Base-by-base conservation (phyloP, 768 basidiomycete species). In the Russula emetica region DNA sequence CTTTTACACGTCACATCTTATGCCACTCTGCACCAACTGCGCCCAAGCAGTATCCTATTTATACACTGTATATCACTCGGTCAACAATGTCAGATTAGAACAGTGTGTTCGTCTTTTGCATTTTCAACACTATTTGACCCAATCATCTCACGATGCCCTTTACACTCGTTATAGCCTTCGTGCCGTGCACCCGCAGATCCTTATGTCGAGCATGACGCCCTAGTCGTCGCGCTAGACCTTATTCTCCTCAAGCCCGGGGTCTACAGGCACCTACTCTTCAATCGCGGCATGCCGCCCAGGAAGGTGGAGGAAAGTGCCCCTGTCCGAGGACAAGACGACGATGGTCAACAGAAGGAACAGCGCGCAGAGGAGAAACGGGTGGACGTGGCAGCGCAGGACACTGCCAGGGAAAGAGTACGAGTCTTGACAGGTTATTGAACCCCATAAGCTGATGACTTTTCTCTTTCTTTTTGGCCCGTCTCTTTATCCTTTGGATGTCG, bases 1-100 rank as follows among this genome's bases (percentile, higher is more conserved):
- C 47, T 49, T 7, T 49, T 44, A 56, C 28, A 20, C 24, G 10
- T 32, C 36, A 60, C 55, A 50, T 32, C 36, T 55, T n/a, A 92
- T 92, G 90, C 86, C 90, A 20, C 84, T 94, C 66, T 94, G 92
- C 76, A 91, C 85, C 30, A 83, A 77, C 51, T 94, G 92, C 71
- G 85, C 89, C 0, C 76, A 75, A 20, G 79, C 82, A n/a, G 78
- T 83, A 16, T 77, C 82, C 0, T 84, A 84, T 70, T 81, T 94
- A 20, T 94, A 93, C 74, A 93, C 91, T 0, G 81, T 91, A 61
- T 94, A 94, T 72, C 80, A 88, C 69, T 86, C 90, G 5, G 83
- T 82, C 9, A 78, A 88, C 70, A 93, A 93, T 71, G 79, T 92
- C 38, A 79, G 92, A 55, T 80, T 94, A 26, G 90, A 93, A 72